Percentiles rank a stretch among this genome's conserved stretches.
phyloP scores from a whole-genome alignment of 2,329 filamentous ascomycete genomes.

The Dothideomycetidae sp. region DNA sequence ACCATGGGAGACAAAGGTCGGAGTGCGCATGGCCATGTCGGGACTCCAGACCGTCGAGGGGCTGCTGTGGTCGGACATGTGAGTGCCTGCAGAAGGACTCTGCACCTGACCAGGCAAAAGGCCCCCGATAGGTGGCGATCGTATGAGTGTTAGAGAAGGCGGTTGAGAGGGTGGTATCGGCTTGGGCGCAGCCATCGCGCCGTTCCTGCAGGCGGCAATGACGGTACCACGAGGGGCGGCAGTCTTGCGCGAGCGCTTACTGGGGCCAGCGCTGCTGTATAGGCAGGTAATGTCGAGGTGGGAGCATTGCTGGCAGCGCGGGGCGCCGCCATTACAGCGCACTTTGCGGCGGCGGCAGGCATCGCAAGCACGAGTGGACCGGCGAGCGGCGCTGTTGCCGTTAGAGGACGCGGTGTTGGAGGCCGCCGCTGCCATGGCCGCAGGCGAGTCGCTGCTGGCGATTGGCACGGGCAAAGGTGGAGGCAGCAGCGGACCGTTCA shows the following conservation, averaged over 20 bases:
- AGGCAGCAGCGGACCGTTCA: background rate
- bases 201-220: slow-evolving; percentile 7
- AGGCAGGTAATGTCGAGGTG: slow-evolving; percentile 33
- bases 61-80: slow-evolving; percentile 1
- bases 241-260: slow-evolving; percentile 9
- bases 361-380: slow-evolving; percentile 26
- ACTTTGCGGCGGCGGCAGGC: slow-evolving; percentile 34
- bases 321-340: slow-evolving; percentile 30
- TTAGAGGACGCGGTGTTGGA: too few relatives aligned
- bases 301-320: slow-evolving; percentile 29
- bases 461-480: background rate
- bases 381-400: too few relatives aligned
- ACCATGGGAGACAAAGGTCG: slow-evolving; percentile 9
- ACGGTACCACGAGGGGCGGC: slow-evolving; percentile 7
- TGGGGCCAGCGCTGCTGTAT: slow-evolving; percentile 22
- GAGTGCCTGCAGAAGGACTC: background rate
- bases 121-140: slow-evolving; percentile 5
- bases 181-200: background rate
- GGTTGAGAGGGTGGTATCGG: background rate
- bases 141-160: slow-evolving; percentile 6
- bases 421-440: too few relatives aligned
- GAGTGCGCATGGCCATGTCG: background rate
- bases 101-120: slow-evolving; percentile 2
- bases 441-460: background rate
- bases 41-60: background rate